These are phyloP conservation scores for Botryobasidium botryosum DNA, from an alignment of 768 basidiomycete species.

Conservation along the genomic window DNA sequence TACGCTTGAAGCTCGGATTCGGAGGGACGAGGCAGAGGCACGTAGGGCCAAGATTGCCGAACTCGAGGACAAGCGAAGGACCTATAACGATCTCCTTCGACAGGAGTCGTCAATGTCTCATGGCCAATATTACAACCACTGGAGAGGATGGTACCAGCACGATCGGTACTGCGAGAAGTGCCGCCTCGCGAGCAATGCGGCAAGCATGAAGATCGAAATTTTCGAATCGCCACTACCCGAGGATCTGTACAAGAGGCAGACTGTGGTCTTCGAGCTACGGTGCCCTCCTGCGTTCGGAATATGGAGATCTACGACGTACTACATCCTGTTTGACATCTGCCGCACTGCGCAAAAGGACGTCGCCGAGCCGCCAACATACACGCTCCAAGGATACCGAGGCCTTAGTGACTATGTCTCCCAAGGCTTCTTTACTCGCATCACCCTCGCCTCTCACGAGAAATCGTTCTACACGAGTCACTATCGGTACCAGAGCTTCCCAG, in stretches of 20 bases:
- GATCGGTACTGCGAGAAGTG: constrained; percentile 1
- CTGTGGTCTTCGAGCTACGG: constrained; percentile 3
- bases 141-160: too few species aligned
- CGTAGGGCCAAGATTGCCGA: too few species aligned
- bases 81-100: too few species aligned
- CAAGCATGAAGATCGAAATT: not conserved
- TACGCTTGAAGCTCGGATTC: not conserved
- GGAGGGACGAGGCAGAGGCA: too few species aligned
- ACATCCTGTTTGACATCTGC: constrained; percentile 3
- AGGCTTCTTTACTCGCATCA: not conserved
- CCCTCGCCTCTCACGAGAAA: not conserved
- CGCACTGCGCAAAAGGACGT: not conserved
- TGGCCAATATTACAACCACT: not conserved
- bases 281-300: constrained; percentile 2
- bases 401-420: not conserved
- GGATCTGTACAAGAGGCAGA: not conserved
- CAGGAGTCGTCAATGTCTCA: too few species aligned
- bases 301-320: constrained; percentile 3
- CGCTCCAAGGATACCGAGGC: not conserved
- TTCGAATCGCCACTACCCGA: constrained; percentile 6
- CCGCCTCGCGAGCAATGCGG: not conserved
- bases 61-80: too few species aligned
- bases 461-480: constrained; percentile 3
- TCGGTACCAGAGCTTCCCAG: not conserved
- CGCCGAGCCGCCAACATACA: not conserved